Evolutionary conservation across 768 basidiomycete genomes (phyloP), one percentile per base, ranked within the genome.

Genomic region (Pilatotrama ljubarskyi): DNA sequence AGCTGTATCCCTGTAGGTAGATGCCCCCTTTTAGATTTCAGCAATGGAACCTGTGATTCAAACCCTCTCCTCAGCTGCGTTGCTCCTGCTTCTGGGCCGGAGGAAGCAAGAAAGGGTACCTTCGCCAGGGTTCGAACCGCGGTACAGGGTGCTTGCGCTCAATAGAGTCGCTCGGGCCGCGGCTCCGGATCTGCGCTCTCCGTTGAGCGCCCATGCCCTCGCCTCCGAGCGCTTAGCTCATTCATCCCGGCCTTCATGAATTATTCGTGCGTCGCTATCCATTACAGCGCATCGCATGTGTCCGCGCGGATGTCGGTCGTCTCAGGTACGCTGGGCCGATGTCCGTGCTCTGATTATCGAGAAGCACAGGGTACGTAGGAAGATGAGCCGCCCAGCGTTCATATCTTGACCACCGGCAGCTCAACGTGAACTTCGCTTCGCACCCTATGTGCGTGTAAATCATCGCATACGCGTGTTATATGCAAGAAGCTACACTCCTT

Each of bases 1-100:
- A 57, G 47, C 48, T 38, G 46, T 57, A 49, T 43, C 55, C 47
- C 46, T 57, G 47, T 57, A 57, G 32, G 55, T 57, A 57, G 55
- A 57, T 50, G 55, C 41, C 24, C 11, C 17, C 36, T 36, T 29
- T 49, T 57, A 57, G 47, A 57, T 32, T 48, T 25, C 29, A 18
- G 47, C 55, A 57, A 57, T 49, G 55, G 46, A 47, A 57, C 25
- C 15, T 32, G 32, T 55, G 5, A 32, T 47, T 15, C 35, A 56
- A 55, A 35, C 26, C 17, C 15, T 37, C 29, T 36, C 18, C 8
- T 36, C 2, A 36, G 32, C 44, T 46, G 53, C 22, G 43, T 20
- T 13, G n/a, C n/a, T 44, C n/a, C n/a, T 37, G 29, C 41, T 54
- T 38, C 36, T 38, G 7, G 46, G 52, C 40, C 29, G 24, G 4